Conservation (phyloP, 2,329 filamentous ascomycete species). For the Orbilia oligospora region DNA sequence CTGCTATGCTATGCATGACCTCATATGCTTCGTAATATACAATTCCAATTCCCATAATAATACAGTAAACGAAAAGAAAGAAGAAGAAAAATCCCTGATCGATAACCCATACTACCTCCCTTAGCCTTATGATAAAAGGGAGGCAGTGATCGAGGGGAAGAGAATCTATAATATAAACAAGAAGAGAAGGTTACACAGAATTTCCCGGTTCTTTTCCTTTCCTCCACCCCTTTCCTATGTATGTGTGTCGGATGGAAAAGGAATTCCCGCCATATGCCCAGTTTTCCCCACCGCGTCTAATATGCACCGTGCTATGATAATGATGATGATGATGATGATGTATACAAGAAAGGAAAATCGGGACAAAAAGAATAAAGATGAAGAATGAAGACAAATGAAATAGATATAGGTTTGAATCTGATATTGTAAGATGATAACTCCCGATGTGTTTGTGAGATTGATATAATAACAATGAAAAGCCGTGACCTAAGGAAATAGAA, state of each 20-base stretch:
- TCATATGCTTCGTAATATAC: constrained; percentile 54
- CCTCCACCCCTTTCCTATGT: background rate
- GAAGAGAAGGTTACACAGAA: constrained; percentile 47
- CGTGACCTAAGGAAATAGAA: constrained; percentile 29
- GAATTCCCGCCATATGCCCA: constrained; percentile 15
- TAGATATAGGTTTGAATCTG: background rate
- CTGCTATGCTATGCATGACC: constrained; percentile 35
- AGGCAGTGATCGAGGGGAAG: background rate
- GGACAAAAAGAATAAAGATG: constrained; percentile 10
- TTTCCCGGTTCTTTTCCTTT: constrained; percentile 7
- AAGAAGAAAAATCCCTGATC: constrained; percentile 10
- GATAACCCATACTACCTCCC: background rate
- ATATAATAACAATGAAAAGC: constrained; percentile 14
- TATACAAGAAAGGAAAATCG: constrained; percentile 9
- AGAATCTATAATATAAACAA: constrained; percentile 50
- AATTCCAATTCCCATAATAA: constrained; percentile 28
- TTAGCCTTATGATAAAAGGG: background rate
- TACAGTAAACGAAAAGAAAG: constrained; percentile 15
- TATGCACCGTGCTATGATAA: constrained; percentile 43
- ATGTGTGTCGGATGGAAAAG: constrained; percentile 19
- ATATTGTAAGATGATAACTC: constrained; percentile 45
- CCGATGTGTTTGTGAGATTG: constrained; percentile 22
- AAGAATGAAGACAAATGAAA: constrained; percentile 29
- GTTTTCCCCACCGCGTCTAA: constrained; percentile 25
- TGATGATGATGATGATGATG: background rate